These are phyloP conservation scores for Tolypocladium tundrense DNA, from an alignment of 2,329 filamentous ascomycete species.

Conservation along the genomic window DNA sequence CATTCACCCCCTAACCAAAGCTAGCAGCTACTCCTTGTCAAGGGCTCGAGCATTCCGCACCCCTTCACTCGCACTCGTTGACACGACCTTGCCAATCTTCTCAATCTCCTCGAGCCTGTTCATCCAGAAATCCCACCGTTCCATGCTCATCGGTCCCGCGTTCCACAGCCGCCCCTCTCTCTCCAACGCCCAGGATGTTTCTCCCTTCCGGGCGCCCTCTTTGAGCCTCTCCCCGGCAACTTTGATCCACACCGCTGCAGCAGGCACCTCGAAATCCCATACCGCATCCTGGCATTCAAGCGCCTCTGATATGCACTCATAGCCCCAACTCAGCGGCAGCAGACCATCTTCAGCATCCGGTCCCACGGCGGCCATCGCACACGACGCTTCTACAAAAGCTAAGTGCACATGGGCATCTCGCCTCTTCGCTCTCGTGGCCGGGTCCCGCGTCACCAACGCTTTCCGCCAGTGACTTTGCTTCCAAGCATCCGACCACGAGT, in stretches of 20 bases:
- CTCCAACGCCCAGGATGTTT: not conserved
- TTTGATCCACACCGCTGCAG: not conserved
- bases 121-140: not conserved
- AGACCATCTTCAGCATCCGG: not conserved
- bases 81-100: not conserved
- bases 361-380: not conserved
- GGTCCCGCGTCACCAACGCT: not conserved
- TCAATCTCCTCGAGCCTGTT: not conserved
- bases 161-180: not conserved
- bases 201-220: not conserved
- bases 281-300: not conserved
- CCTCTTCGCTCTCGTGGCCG: not conserved
- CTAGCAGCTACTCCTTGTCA: not conserved
- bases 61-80: not conserved
- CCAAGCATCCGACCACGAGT: not conserved
- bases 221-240: not conserved
- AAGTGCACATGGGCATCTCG: not conserved
- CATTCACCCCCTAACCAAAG: no score
- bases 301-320: not conserved
- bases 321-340: not conserved
- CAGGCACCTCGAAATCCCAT: not conserved
- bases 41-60: not conserved
- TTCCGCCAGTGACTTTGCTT: not conserved
- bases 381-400: not conserved
- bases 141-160: not conserved